Base-by-base conservation (phyloP, 768 basidiomycete genomes). In the Suillus spraguei region DNA sequence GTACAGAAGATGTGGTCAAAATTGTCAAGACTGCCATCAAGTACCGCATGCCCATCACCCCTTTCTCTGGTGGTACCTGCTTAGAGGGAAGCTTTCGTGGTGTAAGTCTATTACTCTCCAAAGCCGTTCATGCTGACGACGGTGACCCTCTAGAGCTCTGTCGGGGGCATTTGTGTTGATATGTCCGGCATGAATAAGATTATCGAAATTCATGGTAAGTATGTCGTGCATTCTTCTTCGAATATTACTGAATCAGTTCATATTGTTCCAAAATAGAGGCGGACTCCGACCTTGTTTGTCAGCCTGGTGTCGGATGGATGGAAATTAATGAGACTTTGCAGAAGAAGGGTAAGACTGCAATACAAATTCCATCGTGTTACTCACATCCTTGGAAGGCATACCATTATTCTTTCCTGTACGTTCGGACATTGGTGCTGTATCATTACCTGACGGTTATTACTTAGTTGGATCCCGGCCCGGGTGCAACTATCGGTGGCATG, bases 401-500 rank as follows among this genome's bases (percentile, higher is more conserved):
- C 88, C 89, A 1, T 71, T 96, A 11, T 95, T 95, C 79, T 94
- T 94, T 71, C 94, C 94, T 0, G 89, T 93, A 69, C 50, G 82
- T 28, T 16, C 9, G 14, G 41, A 17, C 22, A 41, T 10, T 24
- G 10, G 11, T 5, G 44, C 5, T n/a, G 17, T 20, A 44, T 20
- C n/a, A 10, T 42, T 47, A 49, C 8, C 9, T 33, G 22, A 49
- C 36, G 16, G 14, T 24, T 64, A 4, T 55, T 22, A 11, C 65
- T 24, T 65, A 92, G 90, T 81, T 92, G 41, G 90, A 92, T 66
- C 90, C 90, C 1, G 91, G 82, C 11, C 92, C 90, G 0, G 84
- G 87, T 32, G 93, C 93, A 1, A 94, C 91, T 0, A 86, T 94
- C 41, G 92, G 93, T 10, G 92, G 92, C 0, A 94, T 94, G 90